Base-by-base conservation (phyloP, 2,329 filamentous ascomycete species). In the Colletotrichum gigasporum region DNA sequence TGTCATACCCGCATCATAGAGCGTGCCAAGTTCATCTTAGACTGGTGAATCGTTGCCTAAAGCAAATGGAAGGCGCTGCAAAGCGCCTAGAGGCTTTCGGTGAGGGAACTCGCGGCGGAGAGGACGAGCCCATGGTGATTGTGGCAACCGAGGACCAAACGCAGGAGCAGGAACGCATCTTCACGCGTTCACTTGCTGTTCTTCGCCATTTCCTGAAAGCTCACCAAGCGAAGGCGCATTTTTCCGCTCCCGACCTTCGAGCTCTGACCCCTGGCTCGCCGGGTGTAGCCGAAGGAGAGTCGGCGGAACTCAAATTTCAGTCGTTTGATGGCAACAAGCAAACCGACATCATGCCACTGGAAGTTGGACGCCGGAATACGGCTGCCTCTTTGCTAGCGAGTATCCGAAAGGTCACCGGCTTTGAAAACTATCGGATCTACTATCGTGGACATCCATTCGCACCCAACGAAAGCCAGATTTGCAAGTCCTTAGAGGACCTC, bases 381-480 rank as follows among this genome's bases (percentile, higher is more conserved):
- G 85, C 87, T 6, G 85, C 86, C 2, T 90, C 92, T 41, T 79
- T 97, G 5, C 82, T 92, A 28, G 87, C 89, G 16, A 88, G 84
- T 61, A 76, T 97, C 39, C 84, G 86, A 30, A 83, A 89, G 64
- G 85, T 85, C 14, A 95, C 92, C 0, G 91, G 91, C 0, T 96
- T 94, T 72, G 86, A 89, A 5, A 92, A 91, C 70, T 91, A 93
- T 70, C 89, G 87, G 3, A 81, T 92, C 1, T 95, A 93, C 73
- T 89, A 88, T 67, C 85, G 85, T 14, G 93, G 93, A 1, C 83
- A 84, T 56, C 82, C 84, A n/a, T 80, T 95, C 58, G 81, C 88
- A 42, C 84, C 91, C 2, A 81, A 83, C 2, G 84, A 89, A 52
- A 80, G 80, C 20, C 85, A 88, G 22, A 82, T 88, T 24, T 84